Conservation (phyloP, 2,329 filamentous ascomycete species). For the Thermothelomyces thermophilus region DNA sequence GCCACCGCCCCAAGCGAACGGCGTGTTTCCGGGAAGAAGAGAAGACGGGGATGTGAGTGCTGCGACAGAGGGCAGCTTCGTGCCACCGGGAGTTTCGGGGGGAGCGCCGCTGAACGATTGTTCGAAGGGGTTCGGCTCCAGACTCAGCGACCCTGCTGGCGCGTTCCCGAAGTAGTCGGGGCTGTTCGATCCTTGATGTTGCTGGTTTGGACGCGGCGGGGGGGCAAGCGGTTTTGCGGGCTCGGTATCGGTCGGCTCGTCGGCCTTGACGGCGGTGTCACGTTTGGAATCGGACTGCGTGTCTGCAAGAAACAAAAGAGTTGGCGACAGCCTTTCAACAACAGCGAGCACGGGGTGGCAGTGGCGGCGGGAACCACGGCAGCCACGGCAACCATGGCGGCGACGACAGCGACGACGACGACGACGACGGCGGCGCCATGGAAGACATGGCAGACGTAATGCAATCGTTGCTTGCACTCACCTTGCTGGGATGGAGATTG, state of each 20-base stretch:
- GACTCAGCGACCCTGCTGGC: constrained; percentile 49
- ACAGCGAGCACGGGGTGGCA: constrained; percentile 13
- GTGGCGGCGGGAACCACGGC: constrained; percentile 4
- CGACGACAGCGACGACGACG: constrained; percentile 19
- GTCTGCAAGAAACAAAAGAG: constrained; percentile 17
- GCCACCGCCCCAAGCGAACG: constrained; percentile 73
- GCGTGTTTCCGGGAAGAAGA: constrained; percentile 64
- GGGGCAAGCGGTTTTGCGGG: constrained; percentile 60
- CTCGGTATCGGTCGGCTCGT: constrained; percentile 50
- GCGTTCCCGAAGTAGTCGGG: constrained; percentile 64
- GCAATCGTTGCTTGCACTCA: constrained; percentile 29
- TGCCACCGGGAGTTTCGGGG: constrained; percentile 74
- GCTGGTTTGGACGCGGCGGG: constrained; percentile 58
- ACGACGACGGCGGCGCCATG: constrained; percentile 4
- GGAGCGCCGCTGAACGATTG: constrained; percentile 72
- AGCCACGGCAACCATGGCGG: constrained; percentile 20
- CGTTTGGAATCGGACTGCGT: constrained; percentile 27
- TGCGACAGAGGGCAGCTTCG: constrained; percentile 81
- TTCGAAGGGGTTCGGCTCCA: constrained; percentile 95
- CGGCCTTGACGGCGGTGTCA: constrained; percentile 42
- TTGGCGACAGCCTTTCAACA: constrained; percentile 20
- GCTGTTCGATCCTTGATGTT: constrained; percentile 37
- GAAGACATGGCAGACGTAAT: constrained; percentile 2
- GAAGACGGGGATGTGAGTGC: constrained; percentile 85
- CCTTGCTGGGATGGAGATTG: constrained; percentile 37